Evolutionary conservation across 495 filamentous ascomycete genomes (phyloP).

Genomic region (Daldinia childiae): DNA sequence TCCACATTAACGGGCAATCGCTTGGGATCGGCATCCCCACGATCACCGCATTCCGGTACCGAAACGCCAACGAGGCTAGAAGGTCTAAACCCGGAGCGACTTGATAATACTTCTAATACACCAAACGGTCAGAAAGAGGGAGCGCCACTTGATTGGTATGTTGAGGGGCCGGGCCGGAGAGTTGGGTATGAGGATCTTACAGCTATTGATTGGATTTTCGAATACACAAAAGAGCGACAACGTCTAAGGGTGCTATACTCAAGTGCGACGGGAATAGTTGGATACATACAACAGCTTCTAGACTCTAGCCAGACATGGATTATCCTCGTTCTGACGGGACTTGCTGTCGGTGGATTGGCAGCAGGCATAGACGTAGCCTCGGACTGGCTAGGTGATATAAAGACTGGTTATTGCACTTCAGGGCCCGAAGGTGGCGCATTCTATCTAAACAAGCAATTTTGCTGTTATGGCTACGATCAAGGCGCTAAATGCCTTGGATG

Average conservation of each 20-base stretch:
- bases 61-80: conserved; percentile 38
- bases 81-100: conserved; percentile 13
- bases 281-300: conserved; percentile 73
- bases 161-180: conserved; percentile 87
- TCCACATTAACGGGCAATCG: conserved; percentile 63
- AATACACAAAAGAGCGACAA: conserved; percentile 96
- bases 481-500: conserved; percentile 81
- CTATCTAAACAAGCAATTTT: conserved; percentile 90
- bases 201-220: conserved; percentile 99
- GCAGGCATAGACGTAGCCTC: conserved; percentile 92
- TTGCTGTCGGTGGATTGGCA: conserved; percentile 84
- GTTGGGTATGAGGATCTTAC: conserved; percentile 97
- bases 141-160: conserved; percentile 81
- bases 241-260: conserved; percentile 78
- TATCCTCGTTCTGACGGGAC: conserved; percentile 76
- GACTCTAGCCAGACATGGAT: conserved; percentile 94
- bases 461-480: conserved; percentile 89
- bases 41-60: conserved; percentile 30
- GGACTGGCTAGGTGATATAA: conserved; percentile 93
- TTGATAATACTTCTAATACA: conserved; percentile 15
- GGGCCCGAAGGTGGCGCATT: conserved; percentile 81
- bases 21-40: conserved; percentile 32
- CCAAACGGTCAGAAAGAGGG: conserved; percentile 66
- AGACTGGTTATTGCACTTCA: conserved; percentile 85
- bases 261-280: conserved; percentile 74